Evolutionary conservation across 768 basidiomycete species (phyloP).

Genomic region (Pholiota conissans): DNA sequence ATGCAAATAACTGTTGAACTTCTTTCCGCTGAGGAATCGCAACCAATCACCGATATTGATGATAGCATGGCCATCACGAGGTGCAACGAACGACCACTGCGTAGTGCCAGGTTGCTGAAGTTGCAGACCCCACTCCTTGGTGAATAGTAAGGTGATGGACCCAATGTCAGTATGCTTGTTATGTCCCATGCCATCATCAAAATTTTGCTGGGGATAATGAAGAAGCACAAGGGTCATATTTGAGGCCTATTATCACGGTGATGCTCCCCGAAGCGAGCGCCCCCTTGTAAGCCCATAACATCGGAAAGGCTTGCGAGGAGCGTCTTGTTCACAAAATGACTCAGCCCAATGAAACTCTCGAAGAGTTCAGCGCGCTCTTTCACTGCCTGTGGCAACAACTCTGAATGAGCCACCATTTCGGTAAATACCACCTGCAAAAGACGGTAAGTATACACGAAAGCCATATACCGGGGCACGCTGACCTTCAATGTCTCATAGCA

Average conservation of each 20-base stretch:
- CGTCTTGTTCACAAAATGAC: conserved; percentile 9
- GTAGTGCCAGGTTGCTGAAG: conserved; percentile 3
- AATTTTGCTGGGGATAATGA: conserved; percentile 8
- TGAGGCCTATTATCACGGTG: conserved; percentile 4
- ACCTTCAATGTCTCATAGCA: conserved; percentile 10
- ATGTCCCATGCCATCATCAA: conserved; percentile 7
- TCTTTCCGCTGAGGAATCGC: conserved; percentile 10
- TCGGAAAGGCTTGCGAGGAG: conserved; percentile 7
- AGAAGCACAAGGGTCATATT: conserved; percentile 9
- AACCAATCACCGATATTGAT: conserved; percentile 10
- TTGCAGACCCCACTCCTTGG: conserved; percentile 8
- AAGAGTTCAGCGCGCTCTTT: conserved; percentile 2
- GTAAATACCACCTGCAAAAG: conserved; percentile 2
- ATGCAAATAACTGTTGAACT: conserved; percentile 9
- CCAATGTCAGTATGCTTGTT: conserved; percentile 13
- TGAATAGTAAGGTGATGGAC: conserved; percentile 7
- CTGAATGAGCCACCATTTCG: conserved; percentile 3
- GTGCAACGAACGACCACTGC: conserved; percentile 7
- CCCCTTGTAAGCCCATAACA: background rate
- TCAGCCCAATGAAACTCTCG: conserved; percentile 7
- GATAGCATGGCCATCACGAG: conserved; percentile 8
- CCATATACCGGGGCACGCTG: background rate
- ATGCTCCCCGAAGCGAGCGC: conserved; percentile 1
- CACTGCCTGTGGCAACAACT: background rate
- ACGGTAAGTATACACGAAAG: background rate